Conservation (phyloP, 2,329 filamentous ascomycete genomes). For the Aspergillus candidus region DNA sequence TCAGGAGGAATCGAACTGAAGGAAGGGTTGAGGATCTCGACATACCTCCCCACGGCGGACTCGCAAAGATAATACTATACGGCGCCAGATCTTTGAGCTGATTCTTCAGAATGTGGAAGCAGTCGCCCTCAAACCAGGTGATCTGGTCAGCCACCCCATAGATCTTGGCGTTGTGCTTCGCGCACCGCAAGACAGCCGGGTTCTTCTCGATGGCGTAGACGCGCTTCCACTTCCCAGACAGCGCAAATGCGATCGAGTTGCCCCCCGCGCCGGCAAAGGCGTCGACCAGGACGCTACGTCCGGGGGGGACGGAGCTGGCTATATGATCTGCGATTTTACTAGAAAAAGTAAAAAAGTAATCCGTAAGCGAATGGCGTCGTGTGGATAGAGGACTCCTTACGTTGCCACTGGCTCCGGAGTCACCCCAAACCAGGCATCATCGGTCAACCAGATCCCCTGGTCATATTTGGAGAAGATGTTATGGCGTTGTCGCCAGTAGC, state of each 20-base stretch:
- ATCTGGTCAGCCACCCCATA: constrained; percentile 76
- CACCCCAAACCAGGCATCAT: constrained; percentile 94
- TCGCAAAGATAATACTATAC: constrained; percentile 61
- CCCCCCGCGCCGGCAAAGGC: constrained; percentile 87
- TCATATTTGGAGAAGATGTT: constrained; percentile 84
- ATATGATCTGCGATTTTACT: constrained; percentile 74
- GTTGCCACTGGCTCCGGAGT: constrained; percentile 87
- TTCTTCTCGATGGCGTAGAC: constrained; percentile 89
- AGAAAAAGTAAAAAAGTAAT: neutral
- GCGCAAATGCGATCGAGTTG: constrained; percentile 91
- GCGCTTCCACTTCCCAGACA: constrained; percentile 68
- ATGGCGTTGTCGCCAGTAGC: constrained; percentile 87
- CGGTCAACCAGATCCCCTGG: constrained; percentile 81
- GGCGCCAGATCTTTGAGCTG: constrained; percentile 44
- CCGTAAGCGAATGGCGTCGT: no score
- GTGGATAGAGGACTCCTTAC: constrained; percentile 43
- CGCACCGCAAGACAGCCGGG: constrained; percentile 72
- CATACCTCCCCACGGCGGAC: constrained; percentile 68
- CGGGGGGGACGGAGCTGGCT: constrained; percentile 46
- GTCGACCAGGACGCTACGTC: constrained; percentile 69
- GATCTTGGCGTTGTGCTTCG: constrained; percentile 81
- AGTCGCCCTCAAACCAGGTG: constrained; percentile 81
- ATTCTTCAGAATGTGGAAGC: constrained; percentile 63
- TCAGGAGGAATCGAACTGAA: neutral
- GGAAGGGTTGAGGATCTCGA: neutral